Evolutionary conservation across 2,329 filamentous ascomycete genomes (phyloP).

Genomic region (Aspergillus ibericus): DNA sequence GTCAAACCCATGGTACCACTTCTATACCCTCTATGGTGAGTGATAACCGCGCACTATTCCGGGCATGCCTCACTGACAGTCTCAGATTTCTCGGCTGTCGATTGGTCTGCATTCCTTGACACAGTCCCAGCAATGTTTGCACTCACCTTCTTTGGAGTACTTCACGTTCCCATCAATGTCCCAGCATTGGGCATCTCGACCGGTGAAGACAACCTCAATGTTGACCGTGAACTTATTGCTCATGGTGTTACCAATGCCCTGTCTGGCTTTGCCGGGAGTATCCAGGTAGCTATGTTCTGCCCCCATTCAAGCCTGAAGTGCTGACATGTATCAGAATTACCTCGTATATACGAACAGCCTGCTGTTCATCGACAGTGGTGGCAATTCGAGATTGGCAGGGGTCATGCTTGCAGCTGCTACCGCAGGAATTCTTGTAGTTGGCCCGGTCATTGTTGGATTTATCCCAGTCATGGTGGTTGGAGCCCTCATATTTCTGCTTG

Average conservation of each 20-base stretch:
- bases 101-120: constrained; percentile 79
- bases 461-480: constrained; percentile 98
- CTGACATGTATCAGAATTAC: constrained; percentile 70
- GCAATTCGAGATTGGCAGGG: constrained; percentile 81
- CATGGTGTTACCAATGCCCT: constrained; percentile 92
- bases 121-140: constrained; percentile 94
- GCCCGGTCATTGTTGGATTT: constrained; percentile 84
- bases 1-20: constrained; percentile 93
- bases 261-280: constrained; percentile 82
- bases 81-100: constrained; percentile 74
- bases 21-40: constrained; percentile 92
- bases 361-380: constrained; percentile 93
- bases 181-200: constrained; percentile 87
- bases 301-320: neutral
- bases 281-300: constrained; percentile 53
- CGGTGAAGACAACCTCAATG: constrained; percentile 86
- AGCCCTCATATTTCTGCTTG: constrained; percentile 89
- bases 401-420: constrained; percentile 80
- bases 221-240: constrained; percentile 87
- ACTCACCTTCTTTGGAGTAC: constrained; percentile 92
- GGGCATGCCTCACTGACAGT: constrained; percentile 2
- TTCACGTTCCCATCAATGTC: constrained; percentile 98
- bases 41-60: constrained; percentile 11
- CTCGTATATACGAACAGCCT: constrained; percentile 96
- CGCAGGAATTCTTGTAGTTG: constrained; percentile 77